Evolutionary conservation across 2,329 filamentous ascomycete species (phyloP), one percentile per base, ranked within the genome.

Genomic region (Fusarium coffeatum): DNA sequence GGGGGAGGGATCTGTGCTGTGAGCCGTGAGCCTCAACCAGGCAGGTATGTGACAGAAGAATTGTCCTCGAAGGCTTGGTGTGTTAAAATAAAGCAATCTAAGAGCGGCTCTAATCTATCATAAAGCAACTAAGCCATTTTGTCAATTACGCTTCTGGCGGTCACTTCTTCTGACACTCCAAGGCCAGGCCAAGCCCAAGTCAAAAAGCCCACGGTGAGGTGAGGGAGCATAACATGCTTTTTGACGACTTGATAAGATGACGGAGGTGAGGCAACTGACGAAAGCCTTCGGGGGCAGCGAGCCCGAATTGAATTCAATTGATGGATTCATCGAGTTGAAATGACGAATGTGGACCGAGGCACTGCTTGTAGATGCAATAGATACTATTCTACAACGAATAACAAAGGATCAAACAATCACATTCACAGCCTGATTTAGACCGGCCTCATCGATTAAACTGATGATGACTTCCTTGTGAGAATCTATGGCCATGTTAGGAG

Each of bases 1-100:
- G 30, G 28, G 45, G 28, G 41, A 62, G 27, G 48, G 47, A 66
- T 60, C 43, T 71, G 47, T 42, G 49, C 43, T 70, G 47, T 53
- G 49, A 51, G 34, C 49, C 32, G 34, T 71, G 67, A 71, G 68
- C 68, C 68, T 71, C 68, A 71, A 71, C 56, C 47, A 47, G 53
- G 12, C 40, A 27, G 51, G n/a, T 15, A 37, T 18, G 34, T 37
- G 34, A 37, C 34, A 37, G 34, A 37, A 37, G 34, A 37, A n/a
- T 37, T n/a, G 34, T 37, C 34, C 34, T 37, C 10, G 4, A 10
- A 11, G 34, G 18, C 18, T n/a, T 37, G 8, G 18, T 10, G 18
- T n/a, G 5, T 18, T 9, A n/a, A 37, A 37, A 37, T 37, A 11
- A n/a, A 18, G 18, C 9, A n/a, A 37, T 18, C 34, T n/a, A 37